Percentiles rank a stretch among this genome's conserved stretches.
Conservation (phyloP, 2,329 filamentous ascomycete genomes). For the Fusarium bulbicola region DNA sequence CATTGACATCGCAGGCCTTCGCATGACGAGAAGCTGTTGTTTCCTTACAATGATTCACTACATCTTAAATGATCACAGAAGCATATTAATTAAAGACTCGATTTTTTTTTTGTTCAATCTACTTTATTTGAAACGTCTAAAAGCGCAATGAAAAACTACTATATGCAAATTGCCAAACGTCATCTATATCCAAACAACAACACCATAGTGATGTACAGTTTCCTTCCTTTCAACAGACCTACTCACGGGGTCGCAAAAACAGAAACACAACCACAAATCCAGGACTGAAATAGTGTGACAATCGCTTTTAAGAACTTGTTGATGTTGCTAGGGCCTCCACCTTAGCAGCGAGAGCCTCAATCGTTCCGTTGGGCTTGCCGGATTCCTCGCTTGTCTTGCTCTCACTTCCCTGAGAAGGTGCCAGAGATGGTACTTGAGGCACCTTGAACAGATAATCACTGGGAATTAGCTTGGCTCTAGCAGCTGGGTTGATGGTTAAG, state of each 20-base stretch:
- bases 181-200: neutral
- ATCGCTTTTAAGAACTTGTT: neutral
- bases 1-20: neutral
- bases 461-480: conserved; percentile 75
- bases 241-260: neutral
- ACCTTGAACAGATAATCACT: conserved; percentile 78
- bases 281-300: neutral
- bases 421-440: conserved; percentile 59
- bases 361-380: conserved; percentile 35
- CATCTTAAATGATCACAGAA: too few species aligned
- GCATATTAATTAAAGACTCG: neutral
- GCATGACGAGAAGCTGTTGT: neutral
- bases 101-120: neutral
- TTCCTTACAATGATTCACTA: neutral
- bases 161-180: neutral
- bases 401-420: conserved; percentile 44
- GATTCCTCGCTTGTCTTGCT: conserved; percentile 21
- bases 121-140: neutral
- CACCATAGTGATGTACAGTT: neutral
- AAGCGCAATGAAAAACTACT: neutral
- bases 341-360: conserved; percentile 47
- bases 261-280: neutral
- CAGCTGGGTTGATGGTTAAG: conserved; percentile 83
- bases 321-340: conserved; percentile 47
- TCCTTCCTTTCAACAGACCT: neutral